These are phyloP conservation scores for Favolaschia claudopus DNA, from an alignment of 768 basidiomycete genomes.

Conservation along the genomic window DNA sequence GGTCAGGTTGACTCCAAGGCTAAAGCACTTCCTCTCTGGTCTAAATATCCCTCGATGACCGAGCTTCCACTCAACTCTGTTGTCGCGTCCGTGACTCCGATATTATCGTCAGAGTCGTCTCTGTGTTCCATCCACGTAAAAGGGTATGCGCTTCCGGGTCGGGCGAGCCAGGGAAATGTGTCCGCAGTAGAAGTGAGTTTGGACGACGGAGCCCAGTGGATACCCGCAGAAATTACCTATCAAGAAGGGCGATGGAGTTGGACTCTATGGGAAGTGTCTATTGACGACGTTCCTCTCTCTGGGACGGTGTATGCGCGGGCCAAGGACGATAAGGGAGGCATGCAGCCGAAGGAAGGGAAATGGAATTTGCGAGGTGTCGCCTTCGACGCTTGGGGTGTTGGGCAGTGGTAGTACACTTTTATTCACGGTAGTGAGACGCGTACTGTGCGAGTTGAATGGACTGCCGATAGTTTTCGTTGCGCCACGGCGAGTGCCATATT, in stretches of 20 bases:
- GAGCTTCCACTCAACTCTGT: constrained; percentile 69
- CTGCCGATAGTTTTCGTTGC: too few relatives aligned
- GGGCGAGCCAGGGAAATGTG: constrained; percentile 48
- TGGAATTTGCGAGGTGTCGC: constrained; percentile 80
- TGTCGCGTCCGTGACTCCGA: constrained; percentile 50
- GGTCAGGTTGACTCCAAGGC: constrained; percentile 54
- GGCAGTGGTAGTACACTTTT: constrained; percentile 40
- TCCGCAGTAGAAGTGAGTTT: constrained; percentile 56
- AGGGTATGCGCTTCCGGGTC: constrained; percentile 65
- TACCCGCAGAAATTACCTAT: constrained; percentile 58
- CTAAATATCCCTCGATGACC: constrained; percentile 65
- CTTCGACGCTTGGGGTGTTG: constrained; percentile 59
- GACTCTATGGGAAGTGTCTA: constrained; percentile 69
- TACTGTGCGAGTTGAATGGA: too few relatives aligned
- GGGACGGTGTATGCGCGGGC: constrained; percentile 60
- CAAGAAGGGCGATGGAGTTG: constrained; percentile 76
- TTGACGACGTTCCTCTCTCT: constrained; percentile 42
- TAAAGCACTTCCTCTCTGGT: constrained; percentile 55
- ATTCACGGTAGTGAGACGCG: neutral
- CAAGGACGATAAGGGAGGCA: constrained; percentile 52
- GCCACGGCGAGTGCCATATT: too few relatives aligned
- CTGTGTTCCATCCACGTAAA: constrained; percentile 47
- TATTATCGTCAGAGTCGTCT: constrained; percentile 33
- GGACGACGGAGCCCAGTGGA: constrained; percentile 62
- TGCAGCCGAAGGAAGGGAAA: constrained; percentile 55